Evolutionary conservation across 192 early-diverging fungal species (phyloP), one percentile per base, ranked within the genome.

Genomic region (Entophlyctis luteolus): DNA sequence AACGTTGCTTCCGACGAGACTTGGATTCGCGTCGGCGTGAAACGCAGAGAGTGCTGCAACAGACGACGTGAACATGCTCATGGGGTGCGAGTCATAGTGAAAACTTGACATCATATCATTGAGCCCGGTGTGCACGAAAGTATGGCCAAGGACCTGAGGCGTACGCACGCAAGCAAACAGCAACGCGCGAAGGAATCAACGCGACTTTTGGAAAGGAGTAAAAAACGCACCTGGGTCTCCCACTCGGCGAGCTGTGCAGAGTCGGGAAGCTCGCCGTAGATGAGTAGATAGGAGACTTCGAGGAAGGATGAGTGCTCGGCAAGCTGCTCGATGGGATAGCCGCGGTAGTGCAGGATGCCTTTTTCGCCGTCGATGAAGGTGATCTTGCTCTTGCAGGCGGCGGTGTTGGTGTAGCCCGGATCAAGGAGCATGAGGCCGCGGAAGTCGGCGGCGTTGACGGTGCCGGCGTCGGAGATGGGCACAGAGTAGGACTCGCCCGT

Each of bases 241-340:
- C n/a, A n/a, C n/a, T n/a, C n/a, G n/a, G n/a, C n/a, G n/a, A n/a
- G n/a, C n/a, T n/a, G n/a, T n/a, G 10, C 53, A 79, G 76, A 2
- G 67, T 60, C 8, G 86, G 86, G 18, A 8, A 88, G 76, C 37
- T 88, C 77, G 39, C 79, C 86, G 59, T 79, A 88, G 45, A 89
- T 81, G 8, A 89, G 70, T 57, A 89, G 72, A 68, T 88, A 89
- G 8, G 86, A 77, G 23, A 88, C 87, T 74, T 89, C 87, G 14
- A 89, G 48, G 67, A 85, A 89, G 14, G 76, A 76, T 23, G 79
- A 82, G 48, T 86, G 82, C 66, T 84, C 80, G 12, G 86, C 83
- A 12, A 89, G 67, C 48, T 89, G 78, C 59, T 88, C 87, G 52
- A 89, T 86, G 47, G 78, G 71, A 59, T 88, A 89, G 22, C 86